phyloP scores from a whole-genome alignment of 768 basidiomycete species.

The Pisolithus orientalis region DNA sequence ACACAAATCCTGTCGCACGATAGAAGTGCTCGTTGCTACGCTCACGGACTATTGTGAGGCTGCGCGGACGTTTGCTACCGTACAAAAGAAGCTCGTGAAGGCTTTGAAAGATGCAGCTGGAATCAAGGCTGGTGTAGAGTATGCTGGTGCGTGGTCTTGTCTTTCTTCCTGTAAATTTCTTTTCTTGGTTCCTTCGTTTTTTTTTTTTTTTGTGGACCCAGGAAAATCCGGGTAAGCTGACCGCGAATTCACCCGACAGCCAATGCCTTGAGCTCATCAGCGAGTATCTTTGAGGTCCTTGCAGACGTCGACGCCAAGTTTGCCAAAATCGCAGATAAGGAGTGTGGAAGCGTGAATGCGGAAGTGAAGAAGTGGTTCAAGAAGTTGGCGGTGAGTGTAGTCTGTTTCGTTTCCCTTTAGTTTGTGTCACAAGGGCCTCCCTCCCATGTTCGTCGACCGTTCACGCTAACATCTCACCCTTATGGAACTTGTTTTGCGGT shows the following conservation, averaged over 20 bases:
- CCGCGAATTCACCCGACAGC: slow-evolving; percentile 33
- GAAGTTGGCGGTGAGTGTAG: slow-evolving; percentile 59
- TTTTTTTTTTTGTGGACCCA: background rate
- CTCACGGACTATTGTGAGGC: slow-evolving; percentile 76
- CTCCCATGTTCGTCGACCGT: background rate
- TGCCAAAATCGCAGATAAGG: slow-evolving; percentile 67
- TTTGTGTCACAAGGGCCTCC: background rate
- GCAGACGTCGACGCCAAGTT: slow-evolving; percentile 72
- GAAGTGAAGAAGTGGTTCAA: slow-evolving; percentile 87
- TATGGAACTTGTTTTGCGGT: background rate
- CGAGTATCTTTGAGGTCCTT: slow-evolving; percentile 61
- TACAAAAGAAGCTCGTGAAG: slow-evolving; percentile 74
- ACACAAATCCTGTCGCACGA: slow-evolving; percentile 74
- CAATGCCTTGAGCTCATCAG: slow-evolving; percentile 60
- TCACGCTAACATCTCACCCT: background rate
- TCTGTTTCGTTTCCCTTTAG: background rate
- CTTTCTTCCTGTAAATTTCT: slow-evolving; percentile 33
- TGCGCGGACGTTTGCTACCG: slow-evolving; percentile 47
- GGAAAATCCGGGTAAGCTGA: background rate
- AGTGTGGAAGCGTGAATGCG: slow-evolving; percentile 54
- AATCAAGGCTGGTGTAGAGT: slow-evolving; percentile 52
- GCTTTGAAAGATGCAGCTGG: slow-evolving; percentile 61
- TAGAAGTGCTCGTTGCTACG: slow-evolving; percentile 59
- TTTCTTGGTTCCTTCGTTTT: slow-evolving; percentile 24
- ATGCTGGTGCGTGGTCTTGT: slow-evolving; percentile 47